Evolutionary conservation across 2,329 filamentous ascomycete species (phyloP).

Genomic region (Setomelanomma holmii): DNA sequence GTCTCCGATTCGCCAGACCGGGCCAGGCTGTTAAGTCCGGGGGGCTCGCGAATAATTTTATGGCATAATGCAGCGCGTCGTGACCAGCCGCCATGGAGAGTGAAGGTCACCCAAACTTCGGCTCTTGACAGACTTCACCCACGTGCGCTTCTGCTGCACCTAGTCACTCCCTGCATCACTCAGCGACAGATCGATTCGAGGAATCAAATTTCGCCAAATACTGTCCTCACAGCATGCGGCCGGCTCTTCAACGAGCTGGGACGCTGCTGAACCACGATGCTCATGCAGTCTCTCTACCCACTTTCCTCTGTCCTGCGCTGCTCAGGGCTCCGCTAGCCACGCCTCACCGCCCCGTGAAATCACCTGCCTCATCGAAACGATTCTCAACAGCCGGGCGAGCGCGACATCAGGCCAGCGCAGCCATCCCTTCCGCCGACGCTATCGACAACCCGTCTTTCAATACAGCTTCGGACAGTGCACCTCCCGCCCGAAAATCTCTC

Average conservation of each 20-base stretch:
- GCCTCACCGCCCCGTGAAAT: conserved; percentile 10
- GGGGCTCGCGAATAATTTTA: conserved; percentile 28
- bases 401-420: conserved; percentile 22
- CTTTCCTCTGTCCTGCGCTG: conserved; percentile 46
- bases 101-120: not conserved
- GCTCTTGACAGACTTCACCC: not conserved
- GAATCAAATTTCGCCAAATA: not conserved
- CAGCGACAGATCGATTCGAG: not conserved
- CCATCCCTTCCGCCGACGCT: conserved; percentile 12
- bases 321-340: conserved; percentile 25
- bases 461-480: not conserved
- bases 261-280: conserved; percentile 34
- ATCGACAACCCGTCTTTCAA: conserved; percentile 1
- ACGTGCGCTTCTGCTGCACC: not conserved
- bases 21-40: conserved; percentile 17
- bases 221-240: conserved; percentile 36
- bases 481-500: conserved; percentile 36
- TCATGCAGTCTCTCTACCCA: conserved; percentile 33
- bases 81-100: conserved; percentile 7
- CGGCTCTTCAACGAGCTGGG: conserved; percentile 36
- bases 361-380: conserved; percentile 9
- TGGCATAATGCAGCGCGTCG: conserved; percentile 11
- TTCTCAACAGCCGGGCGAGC: conserved; percentile 34
- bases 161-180: not conserved
- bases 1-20: conserved; percentile 23